Conservation (phyloP, 352 stramenopile genomes). For the Globisporangium irregulare region DNA sequence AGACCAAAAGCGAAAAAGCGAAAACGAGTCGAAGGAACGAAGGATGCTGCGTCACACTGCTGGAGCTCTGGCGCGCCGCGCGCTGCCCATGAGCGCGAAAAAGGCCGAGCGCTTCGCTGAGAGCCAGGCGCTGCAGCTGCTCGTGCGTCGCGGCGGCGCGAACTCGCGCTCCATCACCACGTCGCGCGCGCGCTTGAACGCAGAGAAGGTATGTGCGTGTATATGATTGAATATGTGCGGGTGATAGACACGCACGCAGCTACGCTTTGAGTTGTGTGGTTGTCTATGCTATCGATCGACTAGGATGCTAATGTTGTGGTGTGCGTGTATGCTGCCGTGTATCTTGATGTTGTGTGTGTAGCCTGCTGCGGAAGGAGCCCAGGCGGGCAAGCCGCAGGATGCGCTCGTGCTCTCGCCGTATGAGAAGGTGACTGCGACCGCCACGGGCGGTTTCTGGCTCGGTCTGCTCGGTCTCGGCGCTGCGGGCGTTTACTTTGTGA, state of each 20-base stretch:
- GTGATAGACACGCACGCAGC: neutral
- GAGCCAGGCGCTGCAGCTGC: slow-evolving; percentile 24
- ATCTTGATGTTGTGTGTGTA: slow-evolving; percentile 13
- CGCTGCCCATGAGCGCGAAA: slow-evolving; percentile 22
- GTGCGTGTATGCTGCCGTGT: neutral
- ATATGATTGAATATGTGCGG: neutral
- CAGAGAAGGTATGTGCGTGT: slow-evolving; percentile 49
- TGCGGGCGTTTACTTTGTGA: slow-evolving; percentile 92
- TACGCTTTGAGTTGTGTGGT: neutral
- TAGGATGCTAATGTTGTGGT: neutral
- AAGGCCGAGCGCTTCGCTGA: slow-evolving; percentile 15
- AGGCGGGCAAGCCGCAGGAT: slow-evolving; percentile 58
- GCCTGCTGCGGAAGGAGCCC: slow-evolving; percentile 30
- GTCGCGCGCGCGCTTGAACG: slow-evolving; percentile 40
- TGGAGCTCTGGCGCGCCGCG: slow-evolving; percentile 19
- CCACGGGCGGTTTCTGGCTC: slow-evolving; percentile 87
- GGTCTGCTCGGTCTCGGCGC: slow-evolving; percentile 80
- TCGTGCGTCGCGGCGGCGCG: slow-evolving; percentile 16
- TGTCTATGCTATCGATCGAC: neutral
- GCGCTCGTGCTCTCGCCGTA: slow-evolving; percentile 91
- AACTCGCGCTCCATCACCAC: slow-evolving; percentile 36
- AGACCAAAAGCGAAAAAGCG: neutral
- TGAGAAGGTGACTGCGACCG: slow-evolving; percentile 91
- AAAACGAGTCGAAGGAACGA: neutral
- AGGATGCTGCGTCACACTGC: slow-evolving; percentile 37